Conservation (phyloP, 108 stramenopile genomes). For the Nannochloropsis salina region DNA sequence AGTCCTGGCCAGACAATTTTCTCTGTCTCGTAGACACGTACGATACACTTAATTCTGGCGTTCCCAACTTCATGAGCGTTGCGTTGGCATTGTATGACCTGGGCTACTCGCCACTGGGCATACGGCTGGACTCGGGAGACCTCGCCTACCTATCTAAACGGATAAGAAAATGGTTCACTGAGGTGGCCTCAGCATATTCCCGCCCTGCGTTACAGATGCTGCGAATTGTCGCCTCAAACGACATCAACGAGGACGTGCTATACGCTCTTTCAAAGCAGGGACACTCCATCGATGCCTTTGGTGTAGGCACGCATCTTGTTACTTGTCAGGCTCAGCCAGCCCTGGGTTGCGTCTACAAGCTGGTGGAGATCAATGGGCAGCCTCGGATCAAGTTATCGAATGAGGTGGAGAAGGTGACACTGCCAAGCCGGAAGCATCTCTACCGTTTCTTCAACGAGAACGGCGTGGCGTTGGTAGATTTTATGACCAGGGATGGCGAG, state of each 20-base stretch:
- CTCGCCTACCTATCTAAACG: slow-evolving; percentile 69
- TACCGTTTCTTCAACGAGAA: slow-evolving; percentile 76
- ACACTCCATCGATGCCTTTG: slow-evolving; percentile 88
- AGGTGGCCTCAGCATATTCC: slow-evolving; percentile 22
- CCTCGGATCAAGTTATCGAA: slow-evolving; percentile 89
- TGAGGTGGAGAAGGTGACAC: slow-evolving; percentile 64
- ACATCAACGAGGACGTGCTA: slow-evolving; percentile 87
- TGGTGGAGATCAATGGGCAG: slow-evolving; percentile 66
- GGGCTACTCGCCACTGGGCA: slow-evolving; percentile 76
- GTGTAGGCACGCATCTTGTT: slow-evolving; percentile 96
- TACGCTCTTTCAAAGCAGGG: slow-evolving; percentile 66
- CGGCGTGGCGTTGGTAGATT: slow-evolving; percentile 72
- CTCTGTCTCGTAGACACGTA: slow-evolving; percentile 97
- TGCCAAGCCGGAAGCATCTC: slow-evolving; percentile 58
- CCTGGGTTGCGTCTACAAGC: slow-evolving; percentile 95
- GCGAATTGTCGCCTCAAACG: slow-evolving; percentile 87
- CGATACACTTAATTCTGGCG: slow-evolving; percentile 79
- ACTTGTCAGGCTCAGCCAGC: slow-evolving; percentile 98
- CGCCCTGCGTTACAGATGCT: slow-evolving; percentile 61
- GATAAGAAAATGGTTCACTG: slow-evolving; percentile 28
- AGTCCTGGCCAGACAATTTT: slow-evolving; percentile 80
- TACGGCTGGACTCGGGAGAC: slow-evolving; percentile 93
- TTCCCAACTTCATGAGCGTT: slow-evolving; percentile 84
- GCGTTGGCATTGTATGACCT: slow-evolving; percentile 78
- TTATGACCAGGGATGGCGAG: slow-evolving; percentile 63